Evolutionary conservation across 148 eudicot species (phyloP).

Genomic region (Salicornia ramosissima): DNA sequence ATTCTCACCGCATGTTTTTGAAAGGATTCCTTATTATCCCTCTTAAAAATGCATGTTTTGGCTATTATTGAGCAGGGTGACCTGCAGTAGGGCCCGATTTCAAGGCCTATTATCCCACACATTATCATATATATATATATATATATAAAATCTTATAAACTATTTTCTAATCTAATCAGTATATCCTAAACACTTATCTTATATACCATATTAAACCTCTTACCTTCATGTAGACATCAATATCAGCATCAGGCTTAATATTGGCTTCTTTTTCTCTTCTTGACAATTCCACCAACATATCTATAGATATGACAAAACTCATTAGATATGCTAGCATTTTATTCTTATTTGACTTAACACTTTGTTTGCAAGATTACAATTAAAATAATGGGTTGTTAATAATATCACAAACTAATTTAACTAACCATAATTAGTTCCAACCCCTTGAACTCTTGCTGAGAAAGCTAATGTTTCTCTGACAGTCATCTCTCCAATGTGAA

Average conservation of each 20-base stretch:
- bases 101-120: no score
- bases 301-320: slow-evolving; percentile 31
- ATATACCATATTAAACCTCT: slow-evolving; percentile 1
- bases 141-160: background rate
- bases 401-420: slow-evolving; percentile 10
- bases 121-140: no score
- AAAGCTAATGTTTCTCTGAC: slow-evolving; percentile 59
- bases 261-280: slow-evolving; percentile 64
- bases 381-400: slow-evolving; percentile 3
- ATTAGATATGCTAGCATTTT: slow-evolving; percentile 6
- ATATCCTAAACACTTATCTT: no score
- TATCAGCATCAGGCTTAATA: slow-evolving; percentile 63
- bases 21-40: no score
- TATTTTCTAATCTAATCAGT: background rate
- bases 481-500: slow-evolving; percentile 54
- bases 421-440: slow-evolving; percentile 50
- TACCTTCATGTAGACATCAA: slow-evolving; percentile 68
- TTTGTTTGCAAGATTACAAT: background rate
- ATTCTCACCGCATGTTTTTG: no score
- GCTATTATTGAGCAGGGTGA: no score
- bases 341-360: background rate
- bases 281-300: slow-evolving; percentile 53
- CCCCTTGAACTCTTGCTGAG: slow-evolving; percentile 57
- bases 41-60: no score
- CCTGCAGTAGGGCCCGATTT: no score